A percentile compares a stretch with the other conserved stretches of the same genome.
These are phyloP conservation scores for Stentor roeselii DNA, from an alignment of 73 alveolate species.

Conservation along the genomic window DNA sequence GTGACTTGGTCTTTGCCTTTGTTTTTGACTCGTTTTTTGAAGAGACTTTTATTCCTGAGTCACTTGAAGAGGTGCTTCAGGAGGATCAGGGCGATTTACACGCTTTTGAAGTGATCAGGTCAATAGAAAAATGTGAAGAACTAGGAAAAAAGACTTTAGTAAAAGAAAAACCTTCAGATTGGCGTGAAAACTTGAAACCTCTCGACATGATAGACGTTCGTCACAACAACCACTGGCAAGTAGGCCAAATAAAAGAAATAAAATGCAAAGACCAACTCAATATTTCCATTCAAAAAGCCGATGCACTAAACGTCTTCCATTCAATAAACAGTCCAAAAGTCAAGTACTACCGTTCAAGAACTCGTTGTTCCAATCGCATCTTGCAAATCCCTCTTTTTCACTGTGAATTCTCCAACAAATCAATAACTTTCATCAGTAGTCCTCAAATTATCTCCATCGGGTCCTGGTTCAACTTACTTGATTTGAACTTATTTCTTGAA, in stretches of 20 bases:
- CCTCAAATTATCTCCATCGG: conserved; percentile 26
- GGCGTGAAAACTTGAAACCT: neutral
- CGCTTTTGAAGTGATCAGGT: conserved; percentile 1
- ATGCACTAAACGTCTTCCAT: neutral
- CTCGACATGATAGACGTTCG: conserved; percentile 14
- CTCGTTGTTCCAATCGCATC: neutral
- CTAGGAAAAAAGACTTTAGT: conserved; percentile 1
- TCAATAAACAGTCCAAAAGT: neutral
- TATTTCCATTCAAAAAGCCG: neutral
- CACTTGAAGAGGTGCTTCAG: neutral
- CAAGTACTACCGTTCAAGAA: neutral
- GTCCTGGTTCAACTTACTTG: conserved; percentile 24
- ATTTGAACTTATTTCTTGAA: neutral
- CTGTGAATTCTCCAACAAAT: neutral
- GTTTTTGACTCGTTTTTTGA: neutral
- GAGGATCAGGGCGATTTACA: neutral
- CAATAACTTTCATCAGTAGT: neutral
- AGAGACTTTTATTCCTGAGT: neutral
- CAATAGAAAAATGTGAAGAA: conserved; percentile 25
- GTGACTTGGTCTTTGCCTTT: neutral
- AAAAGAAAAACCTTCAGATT: neutral
- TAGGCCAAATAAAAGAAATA: conserved; percentile 10
- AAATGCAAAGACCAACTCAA: neutral
- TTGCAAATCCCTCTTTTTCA: neutral
- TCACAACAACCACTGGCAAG: neutral